Evolutionary conservation across 1,284 basidiomycete genomes (phyloP).

Genomic region (Cystobasidium slooffiae): DNA sequence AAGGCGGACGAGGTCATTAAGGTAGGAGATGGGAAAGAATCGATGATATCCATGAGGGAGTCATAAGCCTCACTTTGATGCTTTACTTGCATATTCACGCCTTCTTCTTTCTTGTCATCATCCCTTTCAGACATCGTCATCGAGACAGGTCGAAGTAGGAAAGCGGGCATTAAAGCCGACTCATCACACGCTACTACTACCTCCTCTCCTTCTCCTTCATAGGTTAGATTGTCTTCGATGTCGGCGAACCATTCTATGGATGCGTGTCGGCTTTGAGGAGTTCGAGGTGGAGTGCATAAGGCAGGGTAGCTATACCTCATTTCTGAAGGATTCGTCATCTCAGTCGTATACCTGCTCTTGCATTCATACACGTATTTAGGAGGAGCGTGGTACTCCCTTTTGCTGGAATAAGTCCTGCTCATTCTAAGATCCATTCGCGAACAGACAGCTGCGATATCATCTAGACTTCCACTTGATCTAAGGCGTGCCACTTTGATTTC

Average conservation of each 20-base stretch:
- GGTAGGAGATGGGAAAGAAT: constrained; percentile 12
- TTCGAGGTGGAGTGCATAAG: constrained; percentile 11
- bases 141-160: background rate
- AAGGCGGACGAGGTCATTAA: background rate
- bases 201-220: background rate
- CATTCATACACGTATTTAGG: background rate
- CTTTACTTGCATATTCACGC: background rate
- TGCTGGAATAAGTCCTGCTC: no score
- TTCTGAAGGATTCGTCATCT: background rate
- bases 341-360: background rate
- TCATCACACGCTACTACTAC: constrained; percentile 10
- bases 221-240: background rate
- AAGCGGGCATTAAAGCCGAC: constrained; percentile 9
- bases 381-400: background rate
- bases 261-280: constrained; percentile 15
- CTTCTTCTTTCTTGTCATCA: background rate
- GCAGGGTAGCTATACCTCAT: constrained; percentile 16
- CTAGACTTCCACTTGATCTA: constrained; percentile 9
- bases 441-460: background rate
- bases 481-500: background rate
- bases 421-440: no score
- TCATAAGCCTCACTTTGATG: constrained; percentile 9
- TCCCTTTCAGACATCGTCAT: background rate
- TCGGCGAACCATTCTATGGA: constrained; percentile 20
- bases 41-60: constrained; percentile 11